Evolutionary conservation across 345 rosid species (phyloP).

Genomic region (Hirschfeldia incana): DNA sequence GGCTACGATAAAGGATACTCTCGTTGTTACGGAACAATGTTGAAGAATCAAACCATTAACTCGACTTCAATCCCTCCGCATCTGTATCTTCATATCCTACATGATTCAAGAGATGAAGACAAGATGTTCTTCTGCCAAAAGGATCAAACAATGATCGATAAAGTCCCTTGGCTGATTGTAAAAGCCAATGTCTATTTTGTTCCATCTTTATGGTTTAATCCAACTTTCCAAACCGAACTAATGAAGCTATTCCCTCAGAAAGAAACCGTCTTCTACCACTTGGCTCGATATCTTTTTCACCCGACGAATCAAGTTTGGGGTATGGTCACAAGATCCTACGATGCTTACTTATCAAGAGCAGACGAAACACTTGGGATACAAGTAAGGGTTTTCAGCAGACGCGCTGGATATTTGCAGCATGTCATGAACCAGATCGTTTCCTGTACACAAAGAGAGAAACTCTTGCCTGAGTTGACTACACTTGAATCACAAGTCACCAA

Average conservation of each 20-base stretch:
- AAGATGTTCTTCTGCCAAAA: constrained; percentile 60
- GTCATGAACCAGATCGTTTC: constrained; percentile 43
- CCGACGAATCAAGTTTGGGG: constrained; percentile 73
- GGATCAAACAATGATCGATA: constrained; percentile 43
- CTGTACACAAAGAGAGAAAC: constrained; percentile 38
- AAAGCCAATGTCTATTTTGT: constrained; percentile 61
- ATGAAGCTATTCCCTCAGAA: constrained; percentile 50
- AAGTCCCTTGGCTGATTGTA: constrained; percentile 63
- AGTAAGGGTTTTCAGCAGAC: constrained; percentile 33
- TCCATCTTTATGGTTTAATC: constrained; percentile 53
- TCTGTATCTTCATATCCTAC: constrained; percentile 54
- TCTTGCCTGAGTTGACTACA: constrained; percentile 30
- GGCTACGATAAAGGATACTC: constrained; percentile 9
- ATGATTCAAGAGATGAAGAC: constrained; percentile 55
- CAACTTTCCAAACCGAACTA: constrained; percentile 46
- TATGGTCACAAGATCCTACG: constrained; percentile 39
- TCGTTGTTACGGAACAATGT: constrained; percentile 30
- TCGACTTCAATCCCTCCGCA: constrained; percentile 30
- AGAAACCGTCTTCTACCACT: constrained; percentile 58
- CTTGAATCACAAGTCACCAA: constrained; percentile 41
- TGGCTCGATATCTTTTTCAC: constrained; percentile 63
- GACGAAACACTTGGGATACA: constrained; percentile 46
- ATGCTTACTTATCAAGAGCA: constrained; percentile 40
- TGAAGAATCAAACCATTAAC: constrained; percentile 21
- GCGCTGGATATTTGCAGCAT: constrained; percentile 10